Evolutionary conservation across 202 grass and related monocot genomes (phyloP), one percentile per base, ranked within the genome.

Genomic region (Musa balbisiana): DNA sequence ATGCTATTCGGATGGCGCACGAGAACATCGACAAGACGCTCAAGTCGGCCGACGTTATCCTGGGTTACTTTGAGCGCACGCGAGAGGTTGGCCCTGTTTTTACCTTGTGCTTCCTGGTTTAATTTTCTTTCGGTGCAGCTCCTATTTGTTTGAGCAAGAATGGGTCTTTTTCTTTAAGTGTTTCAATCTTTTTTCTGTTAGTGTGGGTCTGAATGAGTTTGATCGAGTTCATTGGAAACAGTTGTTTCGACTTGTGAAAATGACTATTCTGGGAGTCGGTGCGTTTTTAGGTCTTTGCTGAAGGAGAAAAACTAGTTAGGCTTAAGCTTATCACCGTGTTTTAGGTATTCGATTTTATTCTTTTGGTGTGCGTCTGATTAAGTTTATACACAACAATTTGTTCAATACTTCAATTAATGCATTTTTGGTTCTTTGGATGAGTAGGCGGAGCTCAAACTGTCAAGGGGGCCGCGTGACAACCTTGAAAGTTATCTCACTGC

Each of bases 21-120:
- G 89, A 92, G 81, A 98, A 98, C 83, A 98, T 98, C 81, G 95
- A 98, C 88, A 83, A 86, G 56, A 98, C 95, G 24, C 89, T 94
- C 12, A 88, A 89, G 63, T 91, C 95, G n/a, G 91, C 95, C 0
- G 91, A 98, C 75, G 89, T 94, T n/a, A 94, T 98, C 22, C 95
- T 94, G 20, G 88, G 73, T 0, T 91, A 98, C 73, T 98, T 98
- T 85, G 95, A 98, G 80, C 77, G 87, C 3, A 98, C 83, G 0
- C 56, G 87, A 58, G 89, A 98, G 95, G 95, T 97, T 64, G n/a
- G 72, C 49, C 58, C 66, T 69, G 19, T 4, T 69, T 85, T 25
- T 16, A 8, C 21, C 16, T 21, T 12, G 50, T 69, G 11, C 21
- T 13, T 79, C 69, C 75, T 59, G 63, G 33, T 43, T 26, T 26